Evolutionary conservation across 148 eudicot species (phyloP), one percentile per base, ranked within the genome.

Genomic region (Rheum nobile): DNA sequence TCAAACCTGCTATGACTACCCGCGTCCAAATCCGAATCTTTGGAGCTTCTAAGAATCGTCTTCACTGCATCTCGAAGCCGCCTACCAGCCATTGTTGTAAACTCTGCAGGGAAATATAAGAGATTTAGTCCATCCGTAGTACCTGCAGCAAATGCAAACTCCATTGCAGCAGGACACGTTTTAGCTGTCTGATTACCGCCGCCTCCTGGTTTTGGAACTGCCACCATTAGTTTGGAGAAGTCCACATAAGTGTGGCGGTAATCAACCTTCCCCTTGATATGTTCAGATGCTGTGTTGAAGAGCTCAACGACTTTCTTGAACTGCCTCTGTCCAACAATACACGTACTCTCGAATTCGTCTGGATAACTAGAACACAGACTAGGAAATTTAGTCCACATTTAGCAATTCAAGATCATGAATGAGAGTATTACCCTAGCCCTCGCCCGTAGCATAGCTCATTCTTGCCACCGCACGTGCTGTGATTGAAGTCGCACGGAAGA

Each of bases 81-180:
- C 81, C 98, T 88, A 72, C 98, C 98, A 71, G 98, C 93, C 98
- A 94, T 94, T 70, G 98, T 91, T 67, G 98, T 89, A 87, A 92
- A 92, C 77, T 92, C 97, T 92, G 77, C 17, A 47, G 47, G 55
- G 29, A 71, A 22, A 78, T 72, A 9, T 41, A 41, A n/a, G n/a
- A n/a, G n/a, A n/a, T n/a, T n/a, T n/a, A n/a, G 98, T 71, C 97
- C 97, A 84, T 94, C 98, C 8, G 98, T 94, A 28, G 98, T 94
- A 79, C 98, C 98, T 39, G 97, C 98, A 79, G 98, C 98, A 86
- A 94, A 94, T 68, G 86, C 96, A 80, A 91, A 94, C 31, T 97
- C 98, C 97, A 91, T 88, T 42, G 97, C 97, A 68, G 98, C 98
- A 54, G 96, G 98, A 72, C 98, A 94, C 29, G 98, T 94, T 75